Evolutionary conservation across 805 yeast species (phyloP).

Genomic region (Ogataea ganodermae): DNA sequence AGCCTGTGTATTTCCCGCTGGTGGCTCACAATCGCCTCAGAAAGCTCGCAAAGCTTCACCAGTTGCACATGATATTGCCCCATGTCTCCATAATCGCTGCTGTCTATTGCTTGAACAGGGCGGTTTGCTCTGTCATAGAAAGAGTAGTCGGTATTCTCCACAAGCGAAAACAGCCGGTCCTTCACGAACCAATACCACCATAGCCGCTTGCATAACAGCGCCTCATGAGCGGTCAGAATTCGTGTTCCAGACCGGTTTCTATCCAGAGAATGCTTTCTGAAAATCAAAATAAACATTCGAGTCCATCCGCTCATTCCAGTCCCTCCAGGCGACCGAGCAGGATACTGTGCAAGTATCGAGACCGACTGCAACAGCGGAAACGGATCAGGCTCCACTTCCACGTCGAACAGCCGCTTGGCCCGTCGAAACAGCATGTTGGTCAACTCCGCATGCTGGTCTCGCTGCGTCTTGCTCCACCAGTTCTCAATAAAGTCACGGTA

Average conservation of each 20-base stretch:
- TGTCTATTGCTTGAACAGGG: no score
- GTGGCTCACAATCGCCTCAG: background rate
- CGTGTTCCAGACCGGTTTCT: constrained; percentile 34
- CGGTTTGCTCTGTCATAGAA: constrained; percentile 70
- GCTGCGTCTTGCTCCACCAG: constrained; percentile 48
- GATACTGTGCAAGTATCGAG: constrained; percentile 18
- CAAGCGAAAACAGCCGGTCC: constrained; percentile 58
- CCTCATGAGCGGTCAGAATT: constrained; percentile 1
- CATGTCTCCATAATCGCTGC: constrained; percentile 36
- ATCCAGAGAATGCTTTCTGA: constrained; percentile 43
- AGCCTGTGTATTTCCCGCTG: background rate
- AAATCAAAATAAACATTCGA: constrained; percentile 64
- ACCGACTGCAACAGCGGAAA: constrained; percentile 57
- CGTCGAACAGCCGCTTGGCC: constrained; percentile 63
- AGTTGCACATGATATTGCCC: background rate
- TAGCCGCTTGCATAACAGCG: constrained; percentile 55
- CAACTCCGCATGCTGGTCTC: constrained; percentile 49
- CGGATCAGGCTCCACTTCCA: constrained; percentile 65
- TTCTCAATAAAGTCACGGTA: constrained; percentile 59
- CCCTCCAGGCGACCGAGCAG: constrained; percentile 44
- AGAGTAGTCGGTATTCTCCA: constrained; percentile 67
- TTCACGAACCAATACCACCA: constrained; percentile 75
- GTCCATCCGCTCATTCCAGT: constrained; percentile 61
- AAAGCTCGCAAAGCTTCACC: background rate
- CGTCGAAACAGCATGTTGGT: constrained; percentile 32